Evolutionary conservation across 306 rosid species (phyloP), one percentile per base, ranked within the genome.

Genomic region (Herpetospermum pedunculosum): DNA sequence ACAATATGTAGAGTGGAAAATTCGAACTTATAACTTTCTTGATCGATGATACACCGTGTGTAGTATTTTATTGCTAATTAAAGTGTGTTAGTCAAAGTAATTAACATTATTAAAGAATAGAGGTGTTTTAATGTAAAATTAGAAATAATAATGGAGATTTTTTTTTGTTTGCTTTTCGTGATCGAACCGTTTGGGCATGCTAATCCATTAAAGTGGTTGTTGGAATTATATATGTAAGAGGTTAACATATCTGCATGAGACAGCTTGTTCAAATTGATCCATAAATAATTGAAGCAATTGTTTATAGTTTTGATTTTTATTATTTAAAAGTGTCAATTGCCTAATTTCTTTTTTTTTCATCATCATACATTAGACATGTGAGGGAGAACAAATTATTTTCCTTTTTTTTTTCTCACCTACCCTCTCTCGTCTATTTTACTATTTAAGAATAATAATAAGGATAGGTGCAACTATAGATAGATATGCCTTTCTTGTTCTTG

Each of bases 191-290:
- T 64, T 64, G 30, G 71, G 4, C 4, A 64, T 64, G 48, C 15
- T 37, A 64, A 64, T 64, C 71, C 71, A 64, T 37, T 48, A 37
- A 64, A 64, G 13, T 1, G 71, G 71, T 64, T 64, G 71, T 64
- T 64, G 71, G 32, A 34, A 34, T 32, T 26, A 1, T 30, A 34
- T 18, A 7, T 62, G 70, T 9, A 64, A 64, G 71, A 37, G 71
- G 48, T 35, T 64, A 38, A 19, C 48, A 64, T 60, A 60, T 60
- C 68, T 60, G 43, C 68, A 60, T 7, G 68, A 60, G 43, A 60
- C 68, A 60, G 43, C 68, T 32, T 16, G 14, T 43, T 9, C 2
- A 60, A 59, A 16, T 60, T 18, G 11, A 59, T 30, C 40, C 15
- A 48, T 48, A 48, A 59, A 49, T 49, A 6, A 53, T 53, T 23